Evolutionary conservation across 345 rosid genomes (phyloP).

Genomic region (Tarenaya hassleriana): DNA sequence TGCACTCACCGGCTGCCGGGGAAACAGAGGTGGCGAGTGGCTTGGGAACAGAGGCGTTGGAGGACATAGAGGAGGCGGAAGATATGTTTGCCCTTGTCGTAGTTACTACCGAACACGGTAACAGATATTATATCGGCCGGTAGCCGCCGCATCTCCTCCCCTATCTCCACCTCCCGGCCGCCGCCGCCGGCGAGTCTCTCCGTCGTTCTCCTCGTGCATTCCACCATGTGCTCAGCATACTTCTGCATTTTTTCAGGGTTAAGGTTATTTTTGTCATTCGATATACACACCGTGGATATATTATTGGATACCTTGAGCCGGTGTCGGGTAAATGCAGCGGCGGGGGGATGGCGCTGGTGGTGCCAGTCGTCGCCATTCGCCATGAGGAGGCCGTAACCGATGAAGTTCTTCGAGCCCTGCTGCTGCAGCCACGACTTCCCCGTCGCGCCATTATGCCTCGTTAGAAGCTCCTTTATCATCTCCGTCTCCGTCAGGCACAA

Average conservation of each 20-base stretch:
- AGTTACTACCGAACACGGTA: conserved; percentile 70
- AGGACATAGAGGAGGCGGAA: conserved; percentile 57
- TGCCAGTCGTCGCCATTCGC: conserved; percentile 67
- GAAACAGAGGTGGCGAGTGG: conserved; percentile 75
- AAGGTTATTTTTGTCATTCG: neutral
- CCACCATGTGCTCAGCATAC: conserved; percentile 73
- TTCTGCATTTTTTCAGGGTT: conserved; percentile 32
- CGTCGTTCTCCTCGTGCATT: conserved; percentile 58
- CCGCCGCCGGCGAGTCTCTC: conserved; percentile 43
- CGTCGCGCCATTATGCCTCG: conserved; percentile 59
- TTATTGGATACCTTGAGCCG: conserved; percentile 45
- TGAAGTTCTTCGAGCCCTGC: conserved; percentile 79
- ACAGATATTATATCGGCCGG: conserved; percentile 81
- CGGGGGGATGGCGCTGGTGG: conserved; percentile 49
- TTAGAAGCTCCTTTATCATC: conserved; percentile 65
- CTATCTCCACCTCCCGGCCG: conserved; percentile 65
- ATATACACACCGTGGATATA: neutral
- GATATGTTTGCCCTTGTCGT: conserved; percentile 83
- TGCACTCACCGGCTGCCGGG: conserved; percentile 78
- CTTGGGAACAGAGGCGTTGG: conserved; percentile 69
- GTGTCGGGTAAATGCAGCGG: conserved; percentile 59
- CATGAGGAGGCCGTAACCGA: conserved; percentile 76
- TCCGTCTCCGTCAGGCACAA: conserved; percentile 76
- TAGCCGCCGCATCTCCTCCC: conserved; percentile 66
- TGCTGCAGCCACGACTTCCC: conserved; percentile 96